Conservation (phyloP, 116 monocot genomes). For the Cymodocea nodosa region DNA sequence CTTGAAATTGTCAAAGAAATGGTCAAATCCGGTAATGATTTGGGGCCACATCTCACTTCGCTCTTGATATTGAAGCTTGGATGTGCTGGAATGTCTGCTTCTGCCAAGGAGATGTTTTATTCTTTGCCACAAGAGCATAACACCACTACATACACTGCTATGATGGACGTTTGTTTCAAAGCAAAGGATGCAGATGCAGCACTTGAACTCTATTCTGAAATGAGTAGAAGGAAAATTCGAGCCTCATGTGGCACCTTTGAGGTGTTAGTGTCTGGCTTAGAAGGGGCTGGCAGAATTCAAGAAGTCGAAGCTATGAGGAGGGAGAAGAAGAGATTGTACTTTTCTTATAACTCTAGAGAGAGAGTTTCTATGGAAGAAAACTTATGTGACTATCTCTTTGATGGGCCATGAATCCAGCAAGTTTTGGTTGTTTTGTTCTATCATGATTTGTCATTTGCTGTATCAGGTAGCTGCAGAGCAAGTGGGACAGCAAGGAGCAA, state of each 20-base stretch:
- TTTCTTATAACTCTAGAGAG: constrained; percentile 8
- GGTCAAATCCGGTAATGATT: constrained; percentile 16
- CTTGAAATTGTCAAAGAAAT: constrained; percentile 53
- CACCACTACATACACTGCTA: constrained; percentile 44
- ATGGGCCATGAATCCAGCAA: neutral
- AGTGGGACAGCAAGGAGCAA: too few relatives aligned
- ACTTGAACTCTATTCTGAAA: constrained; percentile 35
- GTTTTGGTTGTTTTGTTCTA: too few relatives aligned
- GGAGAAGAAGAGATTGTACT: constrained; percentile 42
- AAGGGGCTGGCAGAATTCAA: constrained; percentile 30
- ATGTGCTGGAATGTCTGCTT: constrained; percentile 31
- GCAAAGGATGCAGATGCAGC: constrained; percentile 34
- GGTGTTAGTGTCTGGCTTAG: constrained; percentile 46
- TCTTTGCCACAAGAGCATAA: constrained; percentile 35
- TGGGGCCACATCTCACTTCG: constrained; percentile 49
- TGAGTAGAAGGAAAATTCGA: constrained; percentile 37
- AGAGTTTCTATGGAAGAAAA: constrained; percentile 28
- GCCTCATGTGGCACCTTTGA: constrained; percentile 44
- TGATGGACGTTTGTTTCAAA: constrained; percentile 52
- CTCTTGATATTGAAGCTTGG: constrained; percentile 48
- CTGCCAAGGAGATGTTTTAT: constrained; percentile 37
- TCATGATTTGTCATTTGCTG: too few relatives aligned
- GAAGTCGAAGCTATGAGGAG: constrained; percentile 46
- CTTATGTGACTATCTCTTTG: constrained; percentile 50
- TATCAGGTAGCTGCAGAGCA: too few relatives aligned